Base-by-base conservation (phyloP, 2,329 filamentous ascomycete species). In the Trichoderma brevicompactum region DNA sequence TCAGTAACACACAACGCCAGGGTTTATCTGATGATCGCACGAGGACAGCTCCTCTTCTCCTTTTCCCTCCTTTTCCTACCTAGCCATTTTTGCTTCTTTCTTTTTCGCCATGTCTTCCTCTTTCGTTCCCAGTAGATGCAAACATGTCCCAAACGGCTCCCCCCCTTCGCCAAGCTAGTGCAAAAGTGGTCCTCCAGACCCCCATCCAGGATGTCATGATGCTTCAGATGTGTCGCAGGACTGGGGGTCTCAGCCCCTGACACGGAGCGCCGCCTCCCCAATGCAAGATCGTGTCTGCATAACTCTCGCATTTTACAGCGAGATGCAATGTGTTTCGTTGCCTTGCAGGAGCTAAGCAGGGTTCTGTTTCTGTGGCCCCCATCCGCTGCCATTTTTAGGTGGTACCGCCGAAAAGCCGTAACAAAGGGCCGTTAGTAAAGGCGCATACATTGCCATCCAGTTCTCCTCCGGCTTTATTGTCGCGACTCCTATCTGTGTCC, bases 221-320 rank as follows among this genome's bases (percentile, higher is more conserved):
- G 81, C 81, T 72, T 82, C 81, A 82, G 74, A 76, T 76, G 72
- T 80, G 81, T 82, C 78, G 75, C 80, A 82, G 76, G 71, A 78
- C 55, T 76, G 78, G 74, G 79, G 79, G 70, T 68, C 64, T 65
- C 67, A 70, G 69, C 69, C 68, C 66, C 67, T 72, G 67, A 69
- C 68, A 63, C 62, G 69, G 68, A 55, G 64, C 52, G 50, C 66
- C 67, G 62, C 60, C 68, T 60, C 67, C 64, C 58, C 23, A 36
- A 46, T 28, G 60, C 41, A 53, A 56, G 52, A 59, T 65, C 64
- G 34, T 49, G 43, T 56, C 52, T 43, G 40, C 52, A 48, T 40
- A 38, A 56, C 52, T 48, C 44, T 64, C 41, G 52, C 50, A 36
- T 48, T 62, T 61, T 66, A 67, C 65, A 58, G 67, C 59, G 65